phyloP scores from a whole-genome alignment of 2,329 filamentous ascomycete species.

The Coniochaeta hoffmannii region DNA sequence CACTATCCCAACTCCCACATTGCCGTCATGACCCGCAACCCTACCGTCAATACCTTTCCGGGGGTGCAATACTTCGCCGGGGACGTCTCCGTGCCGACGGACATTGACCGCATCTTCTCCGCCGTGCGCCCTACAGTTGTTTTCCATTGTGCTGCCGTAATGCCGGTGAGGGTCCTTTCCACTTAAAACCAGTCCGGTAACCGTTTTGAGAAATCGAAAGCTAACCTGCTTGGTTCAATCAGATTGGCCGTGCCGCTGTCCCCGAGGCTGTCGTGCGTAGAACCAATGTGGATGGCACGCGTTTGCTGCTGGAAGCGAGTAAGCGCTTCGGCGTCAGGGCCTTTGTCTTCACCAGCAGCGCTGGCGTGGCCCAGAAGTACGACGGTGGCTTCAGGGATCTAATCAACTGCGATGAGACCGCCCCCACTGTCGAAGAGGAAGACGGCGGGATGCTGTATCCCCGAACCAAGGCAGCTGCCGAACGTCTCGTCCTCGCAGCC shows the following conservation, averaged over 20 bases:
- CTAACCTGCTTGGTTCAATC: too few species aligned
- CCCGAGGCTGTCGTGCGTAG: constrained; percentile 39
- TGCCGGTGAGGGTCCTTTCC: constrained; percentile 9
- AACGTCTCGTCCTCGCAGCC: constrained; percentile 8
- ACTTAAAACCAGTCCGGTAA: too few species aligned
- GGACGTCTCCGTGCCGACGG: constrained; percentile 39
- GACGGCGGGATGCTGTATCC: constrained; percentile 25
- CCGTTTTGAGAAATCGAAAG: too few species aligned
- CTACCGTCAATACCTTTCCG: constrained; percentile 36
- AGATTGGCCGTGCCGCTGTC: constrained; percentile 6
- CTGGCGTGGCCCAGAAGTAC: constrained; percentile 51
- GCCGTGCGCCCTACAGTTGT: constrained; percentile 50
- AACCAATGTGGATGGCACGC: constrained; percentile 58
- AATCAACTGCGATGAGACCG: constrained; percentile 51
- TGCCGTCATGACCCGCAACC: constrained; percentile 40
- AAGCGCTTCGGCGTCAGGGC: constrained; percentile 38
- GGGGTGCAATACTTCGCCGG: constrained; percentile 42
- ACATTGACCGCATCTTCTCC: constrained; percentile 39
- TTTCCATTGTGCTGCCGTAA: constrained; percentile 50
- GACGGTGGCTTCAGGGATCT: constrained; percentile 43
- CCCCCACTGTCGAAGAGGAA: constrained; percentile 30
- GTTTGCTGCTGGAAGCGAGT: constrained; percentile 48
- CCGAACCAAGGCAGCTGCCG: constrained; percentile 6
- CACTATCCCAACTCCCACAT: constrained; percentile 22
- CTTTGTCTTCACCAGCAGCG: constrained; percentile 58